Evolutionary conservation across 495 filamentous ascomycete genomes (phyloP), one percentile per base, ranked within the genome.

Genomic region (Neurospora tetraspora): DNA sequence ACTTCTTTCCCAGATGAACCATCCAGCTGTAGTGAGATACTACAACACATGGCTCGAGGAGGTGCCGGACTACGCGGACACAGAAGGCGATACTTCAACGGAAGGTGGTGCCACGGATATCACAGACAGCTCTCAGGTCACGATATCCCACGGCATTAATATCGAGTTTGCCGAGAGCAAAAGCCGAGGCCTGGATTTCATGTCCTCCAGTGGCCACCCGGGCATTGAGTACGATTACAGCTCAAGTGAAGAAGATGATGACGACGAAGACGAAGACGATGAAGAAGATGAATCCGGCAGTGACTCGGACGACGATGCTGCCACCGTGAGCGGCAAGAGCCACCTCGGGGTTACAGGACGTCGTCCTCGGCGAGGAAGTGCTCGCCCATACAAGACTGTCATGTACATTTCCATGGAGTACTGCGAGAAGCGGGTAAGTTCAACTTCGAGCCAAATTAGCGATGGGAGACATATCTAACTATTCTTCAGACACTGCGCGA

Each of bases 1-100:
- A 79, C 82, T 98, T 31, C 86, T 99, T 10, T 97, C 96, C 18
- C 88, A 92, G 70, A 86, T 99, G 75, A 98, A 97, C 81, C 94
- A 99, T 83, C 94, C 94, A 5, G 93, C 96, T 76, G 96, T 99
- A 20, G 96, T 99, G 40, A 88, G 96, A 27, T 99, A 98, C 78
- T 98, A 93, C 79, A 93, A 94, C 31, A 94, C 96, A 3, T 98
- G 96, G 96, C 85, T 94, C 5, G 96, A 99, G 78, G 91, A 94
- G 74, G 74, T 84, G 42, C 77, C 70, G 87, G 75, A 94, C 71
- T 81, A 85, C 34, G 42, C 42, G 8, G 84, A 86, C 16, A 85
- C 88, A 6, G 89, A 91, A 71, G 86, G 85, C 20, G 88, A 90
- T 68, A 79, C 84, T 1, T 90, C 88, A 6, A 88, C 86, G 2